These are phyloP conservation scores for Candida tibetensis DNA, from an alignment of 805 yeast species.

Conservation along the genomic window DNA sequence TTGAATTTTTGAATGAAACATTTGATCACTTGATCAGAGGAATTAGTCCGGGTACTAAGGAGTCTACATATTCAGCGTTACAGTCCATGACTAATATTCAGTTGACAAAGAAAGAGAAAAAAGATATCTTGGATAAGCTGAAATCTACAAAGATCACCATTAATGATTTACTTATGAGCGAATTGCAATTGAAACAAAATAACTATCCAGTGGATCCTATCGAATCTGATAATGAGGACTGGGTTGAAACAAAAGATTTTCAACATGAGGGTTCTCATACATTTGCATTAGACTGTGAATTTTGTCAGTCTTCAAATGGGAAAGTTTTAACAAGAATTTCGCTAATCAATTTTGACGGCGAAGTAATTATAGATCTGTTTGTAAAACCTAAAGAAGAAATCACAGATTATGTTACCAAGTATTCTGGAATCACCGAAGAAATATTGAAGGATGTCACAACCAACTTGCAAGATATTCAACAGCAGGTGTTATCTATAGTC, in stretches of 20 bases:
- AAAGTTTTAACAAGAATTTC: slow-evolving; percentile 76
- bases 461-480: slow-evolving; percentile 65
- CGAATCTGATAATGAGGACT: slow-evolving; percentile 28
- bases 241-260: slow-evolving; percentile 54
- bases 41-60: slow-evolving; percentile 64
- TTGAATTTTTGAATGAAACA: slow-evolving; percentile 32
- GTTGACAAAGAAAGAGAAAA: slow-evolving; percentile 54
- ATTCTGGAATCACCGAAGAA: slow-evolving; percentile 84
- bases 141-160: slow-evolving; percentile 39
- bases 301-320: slow-evolving; percentile 67
- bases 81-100: slow-evolving; percentile 57
- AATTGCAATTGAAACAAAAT: slow-evolving; percentile 46
- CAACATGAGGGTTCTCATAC: slow-evolving; percentile 60
- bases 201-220: slow-evolving; percentile 52
- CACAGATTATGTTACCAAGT: slow-evolving; percentile 75
- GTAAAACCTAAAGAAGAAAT: slow-evolving; percentile 79
- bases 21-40: slow-evolving; percentile 50
- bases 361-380: slow-evolving; percentile 63
- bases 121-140: slow-evolving; percentile 32
- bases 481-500: slow-evolving; percentile 46
- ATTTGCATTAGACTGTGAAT: slow-evolving; percentile 91
- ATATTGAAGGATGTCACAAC: slow-evolving; percentile 60
- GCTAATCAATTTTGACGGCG: slow-evolving; percentile 59
- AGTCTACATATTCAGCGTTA: slow-evolving; percentile 51
- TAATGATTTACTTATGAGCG: slow-evolving; percentile 51